Base-by-base conservation (phyloP, 106 monocot species). In the Alisma plantagoaquatica region DNA sequence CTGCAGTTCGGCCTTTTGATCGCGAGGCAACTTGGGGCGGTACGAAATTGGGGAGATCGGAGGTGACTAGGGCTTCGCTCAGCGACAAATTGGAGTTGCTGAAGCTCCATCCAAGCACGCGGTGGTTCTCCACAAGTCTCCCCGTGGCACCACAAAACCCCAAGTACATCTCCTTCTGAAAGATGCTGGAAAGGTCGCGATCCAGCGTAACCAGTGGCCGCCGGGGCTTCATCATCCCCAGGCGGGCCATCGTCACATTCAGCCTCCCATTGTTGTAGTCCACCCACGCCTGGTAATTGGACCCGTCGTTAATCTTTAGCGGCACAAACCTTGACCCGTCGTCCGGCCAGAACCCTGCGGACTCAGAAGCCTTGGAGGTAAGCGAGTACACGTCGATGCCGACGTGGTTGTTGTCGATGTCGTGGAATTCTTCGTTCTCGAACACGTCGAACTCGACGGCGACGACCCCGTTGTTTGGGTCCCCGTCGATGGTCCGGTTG, bases 41-140 rank as follows among this genome's bases (percentile, higher is more conserved):
- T 2, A 57, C 38, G 14, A 75, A 63, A 45, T 50, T 29, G 3
- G 74, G 33, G 23, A 68, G 33, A 2, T 58, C 12, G 29, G 30
- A 24, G n/a, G 71, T 51, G 51, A 72, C 27, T 23, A 72, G 41
- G n/a, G 33, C 70, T 43, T 75, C 68, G 53, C 15, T 41, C 28
- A 16, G 71, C 59, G 12, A 78, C 54, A 23, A 71, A 61, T 27
- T 74, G 78, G 29, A 67, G 75, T 74, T 71, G 49, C 62, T 58
- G 27, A 68, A 68, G 50, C 58, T 58, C 58, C 57, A 68, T 25
- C 38, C 56, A 11, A 68, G 58, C 23, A 68, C 51, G 27, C 58
- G 15, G 38, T 68, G 67, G 23, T 23, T 32, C 49, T 57, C 22
- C 22, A 58, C 19, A 5, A 68, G 49, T 1, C 2, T n/a, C 14